These are phyloP conservation scores for Poa pratensis DNA, from an alignment of 176 grass and related monocot genomes.

Conservation along the genomic window DNA sequence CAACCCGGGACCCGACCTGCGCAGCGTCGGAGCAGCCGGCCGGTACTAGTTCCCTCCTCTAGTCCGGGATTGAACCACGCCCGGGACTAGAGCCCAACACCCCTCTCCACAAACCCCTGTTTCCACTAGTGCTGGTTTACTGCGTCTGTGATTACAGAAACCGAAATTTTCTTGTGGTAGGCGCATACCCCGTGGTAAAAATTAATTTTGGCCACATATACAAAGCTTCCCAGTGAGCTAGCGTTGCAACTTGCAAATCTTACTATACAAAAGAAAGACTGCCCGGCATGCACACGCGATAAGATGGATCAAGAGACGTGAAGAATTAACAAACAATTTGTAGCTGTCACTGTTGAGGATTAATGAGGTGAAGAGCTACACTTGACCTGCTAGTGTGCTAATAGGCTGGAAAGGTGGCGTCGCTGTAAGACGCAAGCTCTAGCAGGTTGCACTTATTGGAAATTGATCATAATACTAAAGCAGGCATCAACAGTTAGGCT, in stretches of 20 bases:
- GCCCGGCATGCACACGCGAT: neutral
- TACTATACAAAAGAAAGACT: neutral
- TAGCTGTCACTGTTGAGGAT: neutral
- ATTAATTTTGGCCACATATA: neutral
- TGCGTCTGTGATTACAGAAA: no score
- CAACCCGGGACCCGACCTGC: no score
- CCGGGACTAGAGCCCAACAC: no score
- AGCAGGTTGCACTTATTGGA: neutral
- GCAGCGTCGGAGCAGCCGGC: no score
- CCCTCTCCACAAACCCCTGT: no score
- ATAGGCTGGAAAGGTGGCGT: neutral
- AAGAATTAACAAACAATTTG: neutral
- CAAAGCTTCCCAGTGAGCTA: no score
- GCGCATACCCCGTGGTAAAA: neutral
- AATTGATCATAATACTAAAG: neutral
- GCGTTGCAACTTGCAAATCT: neutral
- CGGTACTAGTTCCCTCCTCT: no score
- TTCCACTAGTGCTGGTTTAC: no score
- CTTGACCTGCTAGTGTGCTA: neutral
- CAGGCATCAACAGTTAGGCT: neutral
- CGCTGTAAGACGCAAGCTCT: neutral
- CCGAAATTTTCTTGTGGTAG: neutral
- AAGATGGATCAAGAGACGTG: neutral
- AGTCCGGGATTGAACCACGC: no score
- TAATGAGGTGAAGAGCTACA: conserved; percentile 1